phyloP scores from a whole-genome alignment of 768 basidiomycete species.

The Boletus insuetus region DNA sequence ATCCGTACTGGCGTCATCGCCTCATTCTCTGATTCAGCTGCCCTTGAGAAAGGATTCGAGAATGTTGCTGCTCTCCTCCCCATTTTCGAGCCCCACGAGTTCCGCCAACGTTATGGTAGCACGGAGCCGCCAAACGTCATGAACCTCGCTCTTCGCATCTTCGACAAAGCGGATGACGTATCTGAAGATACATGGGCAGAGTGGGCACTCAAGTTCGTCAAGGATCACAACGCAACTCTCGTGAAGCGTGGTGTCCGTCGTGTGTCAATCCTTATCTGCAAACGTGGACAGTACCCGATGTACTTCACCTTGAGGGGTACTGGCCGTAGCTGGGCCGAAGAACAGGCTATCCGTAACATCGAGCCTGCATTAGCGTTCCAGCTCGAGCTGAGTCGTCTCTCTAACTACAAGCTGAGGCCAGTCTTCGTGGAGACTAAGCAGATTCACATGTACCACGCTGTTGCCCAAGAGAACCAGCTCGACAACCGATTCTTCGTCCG shows the following conservation, averaged over 20 bases:
- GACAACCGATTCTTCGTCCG: conserved; percentile 98
- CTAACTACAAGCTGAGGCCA: conserved; percentile 96
- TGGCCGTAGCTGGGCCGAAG: conserved; percentile 81
- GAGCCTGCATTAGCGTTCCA: conserved; percentile 98
- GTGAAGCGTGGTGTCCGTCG: conserved; percentile 82
- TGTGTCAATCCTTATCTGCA: conserved; percentile 88
- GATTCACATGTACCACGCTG: conserved; percentile 95
- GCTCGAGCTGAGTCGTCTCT: conserved; percentile 92
- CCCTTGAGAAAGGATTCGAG: conserved; percentile 70
- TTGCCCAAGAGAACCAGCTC: conserved; percentile 94
- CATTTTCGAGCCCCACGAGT: conserved; percentile 67
- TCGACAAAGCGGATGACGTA: conserved; percentile 76
- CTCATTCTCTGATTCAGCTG: conserved; percentile 75
- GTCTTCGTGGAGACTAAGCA: conserved; percentile 96
- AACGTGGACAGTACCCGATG: conserved; percentile 86
- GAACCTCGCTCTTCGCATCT: conserved; percentile 90
- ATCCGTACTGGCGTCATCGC: conserved; percentile 88
- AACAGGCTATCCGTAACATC: conserved; percentile 95
- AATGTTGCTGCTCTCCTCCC: conserved; percentile 75
- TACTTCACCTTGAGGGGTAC: conserved; percentile 88
- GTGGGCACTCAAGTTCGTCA: conserved; percentile 68
- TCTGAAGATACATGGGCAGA: conserved; percentile 75
- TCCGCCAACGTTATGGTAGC: conserved; percentile 69
- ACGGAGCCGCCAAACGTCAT: conserved; percentile 88
- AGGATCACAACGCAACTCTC: conserved; percentile 61